Percentiles rank a stretch among this genome's conserved stretches.
Conservation (phyloP, 441 rosid genomes). For the Gossypium gossypioides region DNA sequence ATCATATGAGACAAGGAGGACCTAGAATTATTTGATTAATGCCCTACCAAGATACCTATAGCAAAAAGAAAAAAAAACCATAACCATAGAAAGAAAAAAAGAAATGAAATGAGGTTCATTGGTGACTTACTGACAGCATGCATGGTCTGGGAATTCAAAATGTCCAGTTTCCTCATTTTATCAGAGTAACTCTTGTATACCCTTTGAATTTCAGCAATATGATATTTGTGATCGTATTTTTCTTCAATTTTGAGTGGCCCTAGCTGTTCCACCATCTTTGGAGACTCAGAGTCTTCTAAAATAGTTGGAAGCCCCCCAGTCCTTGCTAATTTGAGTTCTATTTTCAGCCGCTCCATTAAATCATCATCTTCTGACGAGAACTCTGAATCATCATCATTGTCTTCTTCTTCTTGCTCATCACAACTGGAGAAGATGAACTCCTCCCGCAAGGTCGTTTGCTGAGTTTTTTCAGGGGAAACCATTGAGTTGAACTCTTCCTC, state of each 20-base stretch:
- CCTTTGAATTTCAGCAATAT: slow-evolving; percentile 44
- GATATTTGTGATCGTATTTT: slow-evolving; percentile 38
- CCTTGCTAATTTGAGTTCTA: slow-evolving; percentile 48
- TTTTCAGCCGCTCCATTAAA: slow-evolving; percentile 46
- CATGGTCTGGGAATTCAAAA: slow-evolving; percentile 27
- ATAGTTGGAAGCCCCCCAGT: slow-evolving; percentile 79
- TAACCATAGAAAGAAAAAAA: not conserved
- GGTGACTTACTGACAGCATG: slow-evolving; percentile 55
- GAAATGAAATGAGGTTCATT: not conserved
- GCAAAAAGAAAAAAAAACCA: not conserved
- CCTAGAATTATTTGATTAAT: not conserved
- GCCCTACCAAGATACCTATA: not conserved
- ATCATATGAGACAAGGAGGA: not conserved
- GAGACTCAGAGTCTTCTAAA: slow-evolving; percentile 59
- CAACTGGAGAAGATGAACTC: slow-evolving; percentile 13
- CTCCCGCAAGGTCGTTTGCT: slow-evolving; percentile 16
- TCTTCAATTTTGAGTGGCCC: slow-evolving; percentile 50
- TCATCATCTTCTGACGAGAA: slow-evolving; percentile 33
- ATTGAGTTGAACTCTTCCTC: not conserved
- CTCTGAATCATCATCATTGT: slow-evolving; percentile 23
- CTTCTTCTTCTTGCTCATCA: slow-evolving; percentile 13
- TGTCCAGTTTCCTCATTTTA: slow-evolving; percentile 44
- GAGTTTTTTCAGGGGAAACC: not conserved
- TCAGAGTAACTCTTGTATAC: slow-evolving; percentile 52
- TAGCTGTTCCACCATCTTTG: slow-evolving; percentile 28